phyloP scores from a whole-genome alignment of 2,329 filamentous ascomycete genomes.

The Xylaria sp. region DNA sequence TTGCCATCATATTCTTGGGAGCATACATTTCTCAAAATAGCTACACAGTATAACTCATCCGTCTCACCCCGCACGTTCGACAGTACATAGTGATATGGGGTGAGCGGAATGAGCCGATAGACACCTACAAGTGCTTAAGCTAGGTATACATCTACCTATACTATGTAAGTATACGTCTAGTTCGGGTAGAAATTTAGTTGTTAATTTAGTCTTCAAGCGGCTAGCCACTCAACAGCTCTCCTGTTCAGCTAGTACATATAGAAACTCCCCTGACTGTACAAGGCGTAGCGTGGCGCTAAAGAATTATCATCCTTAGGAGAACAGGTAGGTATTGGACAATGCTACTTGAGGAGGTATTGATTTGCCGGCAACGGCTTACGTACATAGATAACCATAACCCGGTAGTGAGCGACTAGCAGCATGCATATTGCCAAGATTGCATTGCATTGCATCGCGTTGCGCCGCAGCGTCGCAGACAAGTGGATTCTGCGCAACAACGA shows the following conservation, averaged over 20 bases:
- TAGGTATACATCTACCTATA: too few species aligned
- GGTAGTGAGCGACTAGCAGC: not conserved
- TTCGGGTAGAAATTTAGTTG: too few species aligned
- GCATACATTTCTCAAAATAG: conserved; percentile 17
- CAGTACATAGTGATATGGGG: not conserved
- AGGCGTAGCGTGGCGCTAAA: too few species aligned
- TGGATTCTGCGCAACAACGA: not conserved
- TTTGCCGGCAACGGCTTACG: not conserved
- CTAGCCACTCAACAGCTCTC: too few species aligned
- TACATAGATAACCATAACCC: not conserved
- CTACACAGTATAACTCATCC: not conserved
- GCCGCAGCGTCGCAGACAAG: not conserved
- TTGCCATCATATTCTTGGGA: too few species aligned
- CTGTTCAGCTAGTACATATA: too few species aligned
- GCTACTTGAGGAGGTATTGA: too few species aligned
- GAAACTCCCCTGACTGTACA: too few species aligned
- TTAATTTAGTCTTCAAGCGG: too few species aligned
- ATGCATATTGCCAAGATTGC: not conserved
- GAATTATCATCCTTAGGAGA: too few species aligned
- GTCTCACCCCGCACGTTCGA: not conserved
- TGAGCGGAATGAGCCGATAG: conserved; percentile 12
- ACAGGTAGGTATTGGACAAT: not conserved
- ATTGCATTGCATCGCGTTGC: not conserved
- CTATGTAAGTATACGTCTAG: too few species aligned
- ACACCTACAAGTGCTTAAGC: not conserved